Conservation (phyloP, 495 filamentous ascomycete species). For the Trichoderma orchidacearum region DNA sequence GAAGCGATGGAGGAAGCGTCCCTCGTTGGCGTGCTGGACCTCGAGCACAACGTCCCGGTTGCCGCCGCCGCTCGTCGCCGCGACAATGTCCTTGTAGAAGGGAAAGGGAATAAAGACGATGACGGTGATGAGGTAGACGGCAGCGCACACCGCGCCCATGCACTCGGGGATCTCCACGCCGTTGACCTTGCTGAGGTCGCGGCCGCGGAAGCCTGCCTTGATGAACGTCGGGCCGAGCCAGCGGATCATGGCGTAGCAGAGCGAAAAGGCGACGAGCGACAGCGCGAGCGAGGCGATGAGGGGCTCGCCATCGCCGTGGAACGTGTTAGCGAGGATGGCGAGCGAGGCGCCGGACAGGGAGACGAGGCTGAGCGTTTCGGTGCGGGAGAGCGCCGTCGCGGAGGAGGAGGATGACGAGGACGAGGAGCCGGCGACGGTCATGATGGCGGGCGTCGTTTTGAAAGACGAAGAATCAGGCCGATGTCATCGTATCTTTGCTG, state of each 20-base stretch:
- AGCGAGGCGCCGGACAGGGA: slow-evolving; percentile 54
- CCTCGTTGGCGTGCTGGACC: slow-evolving; percentile 53
- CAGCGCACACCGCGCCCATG: slow-evolving; percentile 92
- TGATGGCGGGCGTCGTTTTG: not conserved
- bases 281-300: slow-evolving; percentile 79
- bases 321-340: slow-evolving; percentile 66
- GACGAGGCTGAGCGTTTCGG: slow-evolving; percentile 59
- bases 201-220: slow-evolving; percentile 77
- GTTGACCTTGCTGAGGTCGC: slow-evolving; percentile 69
- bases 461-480: too few species aligned
- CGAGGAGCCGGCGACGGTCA: not conserved
- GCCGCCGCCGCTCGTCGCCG: slow-evolving; percentile 87
- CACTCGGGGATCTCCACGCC: slow-evolving; percentile 74
- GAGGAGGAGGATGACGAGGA: slow-evolving; percentile 12
- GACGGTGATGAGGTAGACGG: slow-evolving; percentile 75
- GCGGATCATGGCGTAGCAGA: slow-evolving; percentile 68
- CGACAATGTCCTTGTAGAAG: slow-evolving; percentile 96
- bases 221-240: slow-evolving; percentile 94
- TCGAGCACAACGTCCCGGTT: slow-evolving; percentile 72
- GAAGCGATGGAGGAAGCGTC: slow-evolving; percentile 76
- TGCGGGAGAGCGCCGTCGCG: slow-evolving; percentile 38
- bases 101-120: slow-evolving; percentile 92
- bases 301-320: slow-evolving; percentile 71
- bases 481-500: too few species aligned
- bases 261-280: slow-evolving; percentile 68